A percentile compares a stretch with the other conserved stretches of the same genome.
phyloP scores from a whole-genome alignment of 106 monocot species.

The Vanilla planifolia region DNA sequence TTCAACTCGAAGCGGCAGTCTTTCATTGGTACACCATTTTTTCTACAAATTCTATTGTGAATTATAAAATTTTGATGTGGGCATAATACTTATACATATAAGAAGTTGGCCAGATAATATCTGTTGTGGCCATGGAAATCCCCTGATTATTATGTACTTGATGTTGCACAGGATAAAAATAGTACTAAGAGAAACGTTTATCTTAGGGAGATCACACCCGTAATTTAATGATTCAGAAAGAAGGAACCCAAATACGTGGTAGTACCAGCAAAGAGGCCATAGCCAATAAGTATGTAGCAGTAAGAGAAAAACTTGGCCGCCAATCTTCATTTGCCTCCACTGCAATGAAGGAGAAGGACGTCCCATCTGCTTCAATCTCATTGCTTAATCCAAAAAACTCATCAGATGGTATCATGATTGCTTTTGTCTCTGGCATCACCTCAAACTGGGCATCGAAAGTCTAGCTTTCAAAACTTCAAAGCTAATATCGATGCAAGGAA shows the following conservation, averaged over 20 bases:
- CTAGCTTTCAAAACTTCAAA: constrained; percentile 65
- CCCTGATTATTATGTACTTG: background rate
- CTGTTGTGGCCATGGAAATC: too few relatives aligned
- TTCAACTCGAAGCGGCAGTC: constrained; percentile 61
- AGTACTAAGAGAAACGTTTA: constrained; percentile 18
- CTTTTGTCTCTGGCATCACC: constrained; percentile 31
- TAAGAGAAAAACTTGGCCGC: constrained; percentile 23
- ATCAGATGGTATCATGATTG: constrained; percentile 2
- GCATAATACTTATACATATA: too few relatives aligned
- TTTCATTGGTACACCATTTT: constrained; percentile 26
- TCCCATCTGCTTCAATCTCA: constrained; percentile 54
- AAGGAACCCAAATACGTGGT: constrained; percentile 27
- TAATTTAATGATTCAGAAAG: constrained; percentile 26
- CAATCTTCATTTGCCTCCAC: constrained; percentile 9
- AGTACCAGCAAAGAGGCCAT: constrained; percentile 45
- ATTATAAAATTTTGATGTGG: background rate
- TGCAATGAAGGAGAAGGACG: constrained; percentile 25
- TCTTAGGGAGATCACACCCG: constrained; percentile 27
- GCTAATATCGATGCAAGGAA: constrained; percentile 65
- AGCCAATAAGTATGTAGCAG: constrained; percentile 54
- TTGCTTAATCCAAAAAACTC: constrained; percentile 55
- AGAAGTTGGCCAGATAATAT: too few relatives aligned
- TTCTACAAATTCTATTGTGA: too few relatives aligned
- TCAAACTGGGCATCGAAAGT: constrained; percentile 79
- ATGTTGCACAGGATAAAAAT: constrained; percentile 44